phyloP scores from a whole-genome alignment of 2,329 filamentous ascomycete species.

The Fusarium zealandicum region DNA sequence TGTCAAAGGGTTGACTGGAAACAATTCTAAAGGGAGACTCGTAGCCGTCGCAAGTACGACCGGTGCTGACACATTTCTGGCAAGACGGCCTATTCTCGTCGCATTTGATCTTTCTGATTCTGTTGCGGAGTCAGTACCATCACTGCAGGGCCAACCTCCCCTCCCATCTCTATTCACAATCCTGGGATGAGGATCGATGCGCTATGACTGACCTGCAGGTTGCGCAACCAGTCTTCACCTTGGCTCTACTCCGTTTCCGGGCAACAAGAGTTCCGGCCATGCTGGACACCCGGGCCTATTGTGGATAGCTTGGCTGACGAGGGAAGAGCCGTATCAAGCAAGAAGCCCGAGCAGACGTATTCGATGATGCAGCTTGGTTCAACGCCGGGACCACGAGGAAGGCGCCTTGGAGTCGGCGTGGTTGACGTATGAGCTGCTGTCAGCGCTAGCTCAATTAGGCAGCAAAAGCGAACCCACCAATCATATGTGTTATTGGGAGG shows the following conservation, averaged over 20 bases:
- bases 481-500: no score
- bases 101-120: conserved; percentile 49
- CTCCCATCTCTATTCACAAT: no score
- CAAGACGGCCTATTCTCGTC: conserved; percentile 48
- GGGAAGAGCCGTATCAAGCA: neutral
- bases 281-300: no score
- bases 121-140: conserved; percentile 33
- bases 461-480: conserved; percentile 46
- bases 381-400: neutral
- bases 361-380: neutral
- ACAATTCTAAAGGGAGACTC: conserved; percentile 48
- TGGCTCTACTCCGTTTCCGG: conserved; percentile 41
- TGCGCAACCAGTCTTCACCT: conserved; percentile 53
- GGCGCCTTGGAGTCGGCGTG: no score
- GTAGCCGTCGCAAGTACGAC: conserved; percentile 53
- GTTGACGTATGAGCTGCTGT: no score
- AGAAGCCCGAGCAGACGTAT: conserved; percentile 23
- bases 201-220: conserved; percentile 52
- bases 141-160: no score
- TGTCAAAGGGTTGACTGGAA: conserved; percentile 25
- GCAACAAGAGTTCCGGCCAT: conserved; percentile 45
- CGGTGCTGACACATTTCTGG: conserved; percentile 48
- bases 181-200: conserved; percentile 9
- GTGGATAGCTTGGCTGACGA: no score
- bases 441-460: conserved; percentile 41